Evolutionary conservation across 208 protist genomes (phyloP).

Genomic region (Crithidia fasciculata): DNA sequence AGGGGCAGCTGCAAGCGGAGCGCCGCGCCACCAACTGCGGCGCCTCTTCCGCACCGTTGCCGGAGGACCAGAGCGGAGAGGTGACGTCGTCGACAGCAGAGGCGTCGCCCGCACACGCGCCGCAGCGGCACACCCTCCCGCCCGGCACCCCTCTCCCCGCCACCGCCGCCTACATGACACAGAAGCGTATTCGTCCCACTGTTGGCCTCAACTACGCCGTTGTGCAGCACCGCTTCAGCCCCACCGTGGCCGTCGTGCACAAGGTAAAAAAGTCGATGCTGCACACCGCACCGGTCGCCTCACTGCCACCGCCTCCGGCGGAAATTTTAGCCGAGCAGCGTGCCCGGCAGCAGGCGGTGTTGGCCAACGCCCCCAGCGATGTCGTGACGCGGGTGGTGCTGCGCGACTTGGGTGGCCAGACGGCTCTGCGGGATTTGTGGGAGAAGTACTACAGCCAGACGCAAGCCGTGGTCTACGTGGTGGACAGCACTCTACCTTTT

Average conservation of each 20-base stretch:
- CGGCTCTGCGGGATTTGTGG: conserved; percentile 95
- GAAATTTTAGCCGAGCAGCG: conserved; percentile 17
- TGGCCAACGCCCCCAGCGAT: conserved; percentile 19
- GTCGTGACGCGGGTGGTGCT: conserved; percentile 71
- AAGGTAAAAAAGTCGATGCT: conserved; percentile 76
- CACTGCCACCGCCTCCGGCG: conserved; percentile 54
- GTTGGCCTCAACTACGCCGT: conserved; percentile 97
- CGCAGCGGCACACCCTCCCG: not conserved
- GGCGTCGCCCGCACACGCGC: not conserved
- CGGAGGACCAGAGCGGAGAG: not conserved
- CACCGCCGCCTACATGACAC: conserved; percentile 35
- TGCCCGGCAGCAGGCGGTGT: conserved; percentile 16
- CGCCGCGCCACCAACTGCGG: not conserved
- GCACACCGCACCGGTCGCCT: conserved; percentile 36
- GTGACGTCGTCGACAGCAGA: not conserved
- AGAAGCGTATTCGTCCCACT: conserved; percentile 96
- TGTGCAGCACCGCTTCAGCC: conserved; percentile 79
- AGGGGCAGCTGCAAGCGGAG: conserved; percentile 12
- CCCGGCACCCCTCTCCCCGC: conserved; percentile 36
- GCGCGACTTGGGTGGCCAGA: conserved; percentile 97
- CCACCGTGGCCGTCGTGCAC: conserved; percentile 16
- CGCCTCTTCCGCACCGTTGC: not conserved
- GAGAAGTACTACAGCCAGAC: conserved; percentile 96
- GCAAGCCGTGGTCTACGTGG: conserved; percentile 93
- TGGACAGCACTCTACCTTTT: conserved; percentile 73